phyloP scores from a whole-genome alignment of 164 flowering plant genomes.

The Aristolochia contorta region DNA sequence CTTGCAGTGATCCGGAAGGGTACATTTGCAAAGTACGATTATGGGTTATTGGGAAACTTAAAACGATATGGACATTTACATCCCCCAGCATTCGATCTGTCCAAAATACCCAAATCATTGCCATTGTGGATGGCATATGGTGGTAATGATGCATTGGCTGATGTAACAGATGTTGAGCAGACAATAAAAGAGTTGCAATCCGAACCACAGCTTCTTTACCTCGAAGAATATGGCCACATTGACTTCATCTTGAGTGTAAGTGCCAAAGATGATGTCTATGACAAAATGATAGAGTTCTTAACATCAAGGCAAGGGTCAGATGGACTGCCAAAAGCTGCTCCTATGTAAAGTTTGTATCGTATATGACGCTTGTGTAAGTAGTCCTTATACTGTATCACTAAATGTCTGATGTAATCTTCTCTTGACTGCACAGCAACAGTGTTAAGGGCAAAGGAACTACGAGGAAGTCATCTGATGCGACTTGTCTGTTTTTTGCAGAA shows the following conservation, averaged over 20 bases:
- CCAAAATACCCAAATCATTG: constrained; percentile 54
- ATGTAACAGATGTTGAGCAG: constrained; percentile 54
- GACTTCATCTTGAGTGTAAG: constrained; percentile 59
- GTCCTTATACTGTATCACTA: too few relatives aligned
- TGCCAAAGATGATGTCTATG: constrained; percentile 61
- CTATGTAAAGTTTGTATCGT: background rate
- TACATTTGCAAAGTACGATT: constrained; percentile 76
- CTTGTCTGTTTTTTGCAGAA: too few relatives aligned
- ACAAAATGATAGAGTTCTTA: constrained; percentile 55
- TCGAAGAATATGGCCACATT: constrained; percentile 74
- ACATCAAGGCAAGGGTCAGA: constrained; percentile 40
- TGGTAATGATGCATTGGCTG: constrained; percentile 75
- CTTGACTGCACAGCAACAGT: background rate
- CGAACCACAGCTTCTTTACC: constrained; percentile 61
- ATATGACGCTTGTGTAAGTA: too few relatives aligned
- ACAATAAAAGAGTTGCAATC: constrained; percentile 53
- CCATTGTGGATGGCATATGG: constrained; percentile 96
- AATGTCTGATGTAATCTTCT: too few relatives aligned
- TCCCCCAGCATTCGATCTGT: constrained; percentile 65
- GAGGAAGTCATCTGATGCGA: background rate
- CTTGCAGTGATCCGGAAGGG: constrained; percentile 85
- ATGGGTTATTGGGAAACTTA: constrained; percentile 62
- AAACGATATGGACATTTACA: constrained; percentile 40
- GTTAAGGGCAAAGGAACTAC: background rate
- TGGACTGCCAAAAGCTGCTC: constrained; percentile 15